A percentile compares a stretch with the other conserved stretches of the same genome.
These are phyloP conservation scores for Vitis riparia DNA, from an alignment of 164 flowering plant genomes.

Conservation along the genomic window DNA sequence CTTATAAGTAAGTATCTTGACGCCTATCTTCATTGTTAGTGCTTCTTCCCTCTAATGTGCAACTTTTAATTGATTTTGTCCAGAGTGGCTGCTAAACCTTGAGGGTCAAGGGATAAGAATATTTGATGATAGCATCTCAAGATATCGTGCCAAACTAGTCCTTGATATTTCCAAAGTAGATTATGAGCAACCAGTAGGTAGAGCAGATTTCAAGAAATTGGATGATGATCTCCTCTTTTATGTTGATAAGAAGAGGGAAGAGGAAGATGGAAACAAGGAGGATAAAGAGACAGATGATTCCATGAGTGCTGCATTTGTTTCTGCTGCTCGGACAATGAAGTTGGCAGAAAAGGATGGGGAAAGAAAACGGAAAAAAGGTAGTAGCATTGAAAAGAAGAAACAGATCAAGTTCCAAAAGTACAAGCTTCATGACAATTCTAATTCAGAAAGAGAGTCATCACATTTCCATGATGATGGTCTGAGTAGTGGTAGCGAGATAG, in stretches of 20 bases:
- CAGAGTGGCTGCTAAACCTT: constrained; percentile 59
- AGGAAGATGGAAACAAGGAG: constrained; percentile 19
- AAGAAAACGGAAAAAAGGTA: constrained; percentile 39
- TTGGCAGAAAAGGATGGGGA: constrained; percentile 17
- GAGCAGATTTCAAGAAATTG: constrained; percentile 14
- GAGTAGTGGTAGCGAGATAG: constrained; percentile 52
- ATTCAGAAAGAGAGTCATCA: constrained; percentile 11
- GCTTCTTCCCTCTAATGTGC: neutral
- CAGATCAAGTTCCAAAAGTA: constrained; percentile 42
- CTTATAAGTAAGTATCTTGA: constrained; percentile 49
- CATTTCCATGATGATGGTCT: constrained; percentile 16
- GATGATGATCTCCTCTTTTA: constrained; percentile 39
- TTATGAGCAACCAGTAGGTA: constrained; percentile 14
- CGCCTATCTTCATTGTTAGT: neutral
- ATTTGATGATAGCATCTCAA: constrained; percentile 40
- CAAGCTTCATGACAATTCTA: constrained; percentile 21
- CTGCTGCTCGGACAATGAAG: constrained; percentile 55
- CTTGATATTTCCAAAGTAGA: constrained; percentile 24
- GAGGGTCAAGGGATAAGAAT: constrained; percentile 50
- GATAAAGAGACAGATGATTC: constrained; percentile 26
- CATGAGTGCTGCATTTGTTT: constrained; percentile 42
- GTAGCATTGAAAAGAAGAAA: constrained; percentile 16
- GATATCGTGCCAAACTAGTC: constrained; percentile 31
- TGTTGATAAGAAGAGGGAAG: constrained; percentile 53
- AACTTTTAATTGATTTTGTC: neutral